Evolutionary conservation across 108 stramenopile species (phyloP), one percentile per base, ranked within the genome.

Genomic region (Nitzschia palea): DNA sequence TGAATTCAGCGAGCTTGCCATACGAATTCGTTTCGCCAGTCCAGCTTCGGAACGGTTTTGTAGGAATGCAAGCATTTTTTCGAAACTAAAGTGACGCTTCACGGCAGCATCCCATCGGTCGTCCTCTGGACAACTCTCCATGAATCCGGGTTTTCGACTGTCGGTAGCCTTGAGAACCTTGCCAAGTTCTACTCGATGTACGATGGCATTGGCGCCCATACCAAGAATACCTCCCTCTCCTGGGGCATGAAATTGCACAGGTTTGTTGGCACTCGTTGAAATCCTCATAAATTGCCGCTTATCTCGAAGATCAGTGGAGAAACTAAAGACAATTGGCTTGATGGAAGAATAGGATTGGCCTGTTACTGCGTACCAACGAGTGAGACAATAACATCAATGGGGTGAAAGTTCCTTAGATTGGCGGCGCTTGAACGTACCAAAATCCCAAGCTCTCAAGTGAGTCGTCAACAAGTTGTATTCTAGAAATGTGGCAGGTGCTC

Each of bases 141-240:
- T 42, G 9, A 60, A 43, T 6, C 40, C 59, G 15, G 59, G 59
- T 25, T 60, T 40, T 25, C 40, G 40, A 55, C 66, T 67, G 25
- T 72, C 52, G 35, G 83, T 71, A 33, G 37, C 10, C 4, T 35
- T 36, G 14, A 52, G 73, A 27, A 82, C 67, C 51, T 80, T 77
- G 71, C 73, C 76, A 44, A 89, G 42, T 54, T 80, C 76, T 4
- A 86, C 88, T 27, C 85, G 62, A 65, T 89, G 88, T 0, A 89
- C 88, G 62, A 89, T 83, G 2, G 88, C 88, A 67, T 89, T 89
- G 26, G 71, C 83, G 27, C 88, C 88, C 88, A 89, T 89, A 5
- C 88, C 88, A 22, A 70, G 36, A 27, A 70, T 70, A n/a, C 84
- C 87, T 44, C 83, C 85, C 55, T 89, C 83, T 44, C 85, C 88